Conservation (phyloP, 192 early-diverging fungal genomes). For the Backusella macrospora region DNA sequence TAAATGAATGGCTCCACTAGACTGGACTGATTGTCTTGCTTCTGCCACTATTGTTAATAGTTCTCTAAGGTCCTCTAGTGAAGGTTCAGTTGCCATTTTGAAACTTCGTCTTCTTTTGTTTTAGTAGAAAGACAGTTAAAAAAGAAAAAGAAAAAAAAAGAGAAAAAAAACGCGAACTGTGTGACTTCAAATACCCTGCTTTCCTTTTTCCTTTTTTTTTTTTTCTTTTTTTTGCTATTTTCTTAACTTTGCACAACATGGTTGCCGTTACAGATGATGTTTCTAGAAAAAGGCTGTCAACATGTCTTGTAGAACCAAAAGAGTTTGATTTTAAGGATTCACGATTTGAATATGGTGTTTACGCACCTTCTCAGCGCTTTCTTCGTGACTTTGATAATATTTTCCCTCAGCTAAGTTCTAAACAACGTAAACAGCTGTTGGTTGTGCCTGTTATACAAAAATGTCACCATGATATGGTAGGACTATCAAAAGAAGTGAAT, state of each 20-base stretch:
- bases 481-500: conserved; percentile 67
- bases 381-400: conserved; percentile 69
- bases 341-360: conserved; percentile 53
- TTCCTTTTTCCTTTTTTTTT: neutral
- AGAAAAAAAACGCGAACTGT: neutral
- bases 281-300: conserved; percentile 12
- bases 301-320: conserved; percentile 23
- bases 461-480: conserved; percentile 76
- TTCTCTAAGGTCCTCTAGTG: conserved; percentile 4
- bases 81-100: neutral
- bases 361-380: conserved; percentile 54
- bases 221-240: neutral
- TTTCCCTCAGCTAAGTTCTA: conserved; percentile 61
- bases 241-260: neutral
- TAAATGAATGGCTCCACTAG: neutral
- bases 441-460: conserved; percentile 85
- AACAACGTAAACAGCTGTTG: conserved; percentile 53
- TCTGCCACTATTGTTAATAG: neutral
- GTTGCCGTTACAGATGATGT: conserved; percentile 6
- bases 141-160: neutral
- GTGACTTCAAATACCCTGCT: neutral
- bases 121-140: neutral
- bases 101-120: neutral
- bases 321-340: conserved; percentile 26
- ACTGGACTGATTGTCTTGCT: neutral